Evolutionary conservation across 768 basidiomycete species (phyloP), one percentile per base, ranked within the genome.

Genomic region (Russula vinacea): DNA sequence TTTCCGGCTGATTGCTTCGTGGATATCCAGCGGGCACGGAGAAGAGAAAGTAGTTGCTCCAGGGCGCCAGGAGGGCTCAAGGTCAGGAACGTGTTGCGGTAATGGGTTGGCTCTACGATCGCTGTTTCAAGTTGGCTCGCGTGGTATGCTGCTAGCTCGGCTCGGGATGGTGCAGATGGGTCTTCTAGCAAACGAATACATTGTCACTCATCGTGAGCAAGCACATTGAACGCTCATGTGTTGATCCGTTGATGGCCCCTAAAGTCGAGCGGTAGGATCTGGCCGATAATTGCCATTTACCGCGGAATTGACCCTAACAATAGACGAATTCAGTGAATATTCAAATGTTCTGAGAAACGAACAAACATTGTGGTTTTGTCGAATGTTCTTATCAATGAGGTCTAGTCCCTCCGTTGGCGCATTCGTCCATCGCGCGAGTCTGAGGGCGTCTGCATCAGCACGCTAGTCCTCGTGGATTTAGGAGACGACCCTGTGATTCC

Each of bases 131-230:
- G 51, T 37, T 67, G 70, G 22, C 68, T 62, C 4, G 70, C 62
- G n/a, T 80, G 75, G 11, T 80, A 80, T 14, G 77, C 78, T 14
- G 77, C 78, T 24, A 88, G 79, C 62, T 90, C 90, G 57, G 81
- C 81, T 63, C 85, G 81, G 40, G 79, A 83, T 0, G 89, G 90
- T 11, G 88, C 88, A 11, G 80, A 75, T 39, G 88, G 87, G 73
- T 92, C 90, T 69, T 92, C 90, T 29, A 92, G 76, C 7, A 86
- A 80, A 91, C 89, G 72, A 90, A 92, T 29, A 89, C 88, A 68
- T 88, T 87, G 51, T 91, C 84, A 62, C 86, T 84, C 87, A 91
- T 88, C 2, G 88, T 89, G 22, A 92, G 78, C 19, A 89, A 78
- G 68, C 82, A 88, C 84, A 92, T 89, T 1, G 82, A 82, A 35